phyloP scores from a whole-genome alignment of 805 yeast genomes.

The Geotrichum ghanense region DNA sequence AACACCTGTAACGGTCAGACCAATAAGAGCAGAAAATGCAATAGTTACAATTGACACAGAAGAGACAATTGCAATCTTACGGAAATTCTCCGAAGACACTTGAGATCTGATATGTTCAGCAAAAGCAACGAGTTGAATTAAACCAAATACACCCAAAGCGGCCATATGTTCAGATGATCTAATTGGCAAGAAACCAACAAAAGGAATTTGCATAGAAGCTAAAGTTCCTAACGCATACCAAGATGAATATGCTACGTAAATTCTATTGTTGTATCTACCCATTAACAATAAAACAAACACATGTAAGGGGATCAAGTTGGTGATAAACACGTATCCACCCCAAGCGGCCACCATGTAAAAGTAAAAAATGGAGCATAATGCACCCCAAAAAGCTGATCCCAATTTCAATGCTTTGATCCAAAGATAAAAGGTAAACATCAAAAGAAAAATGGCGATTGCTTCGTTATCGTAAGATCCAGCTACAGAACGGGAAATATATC shows the following conservation, averaged over 20 bases:
- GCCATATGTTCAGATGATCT: slow-evolving; percentile 98
- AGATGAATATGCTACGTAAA: slow-evolving; percentile 86
- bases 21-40: slow-evolving; percentile 63
- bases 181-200: slow-evolving; percentile 94
- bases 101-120: slow-evolving; percentile 71
- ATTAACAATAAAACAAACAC: slow-evolving; percentile 79
- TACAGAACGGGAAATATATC: slow-evolving; percentile 94
- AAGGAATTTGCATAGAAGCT: slow-evolving; percentile 98
- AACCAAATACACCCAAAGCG: slow-evolving; percentile 93
- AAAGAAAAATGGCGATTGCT: slow-evolving; percentile 92
- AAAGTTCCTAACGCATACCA: slow-evolving; percentile 96
- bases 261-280: slow-evolving; percentile 82
- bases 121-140: slow-evolving; percentile 79
- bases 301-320: slow-evolving; percentile 93
- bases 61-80: slow-evolving; percentile 36
- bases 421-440: slow-evolving; percentile 89
- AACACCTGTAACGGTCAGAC: slow-evolving; percentile 78
- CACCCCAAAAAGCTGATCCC: slow-evolving; percentile 79
- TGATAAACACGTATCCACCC: slow-evolving; percentile 99
- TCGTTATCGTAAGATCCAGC: slow-evolving; percentile 99
- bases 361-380: slow-evolving; percentile 76
- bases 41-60: slow-evolving; percentile 41
- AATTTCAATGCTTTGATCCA: slow-evolving; percentile 93
- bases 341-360: slow-evolving; percentile 99
- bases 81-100: slow-evolving; percentile 64